Conservation (phyloP, 805 yeast genomes). For the Lachancea waltii region DNA sequence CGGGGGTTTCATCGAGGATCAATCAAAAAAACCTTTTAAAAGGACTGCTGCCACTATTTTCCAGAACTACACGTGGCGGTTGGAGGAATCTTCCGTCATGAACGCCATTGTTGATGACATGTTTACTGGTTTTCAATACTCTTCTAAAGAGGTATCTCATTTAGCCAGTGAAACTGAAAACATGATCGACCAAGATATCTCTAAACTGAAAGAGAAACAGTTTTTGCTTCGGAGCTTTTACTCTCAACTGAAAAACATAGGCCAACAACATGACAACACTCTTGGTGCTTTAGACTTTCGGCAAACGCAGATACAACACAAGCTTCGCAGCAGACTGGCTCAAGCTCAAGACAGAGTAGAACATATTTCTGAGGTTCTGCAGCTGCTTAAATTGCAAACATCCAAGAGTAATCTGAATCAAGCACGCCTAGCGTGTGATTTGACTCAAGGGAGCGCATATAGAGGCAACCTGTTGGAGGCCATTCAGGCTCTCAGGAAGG, state of each 20-base stretch:
- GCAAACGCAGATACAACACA: slow-evolving; percentile 18
- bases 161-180: not conserved
- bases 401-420: slow-evolving; percentile 12
- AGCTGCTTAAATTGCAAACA: slow-evolving; percentile 19
- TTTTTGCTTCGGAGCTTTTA: slow-evolving; percentile 1
- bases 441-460: slow-evolving; percentile 14
- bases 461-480: slow-evolving; percentile 18
- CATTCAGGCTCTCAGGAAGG: slow-evolving; percentile 20
- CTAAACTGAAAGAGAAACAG: not conserved
- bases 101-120: slow-evolving; percentile 1
- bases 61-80: slow-evolving; percentile 35
- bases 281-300: slow-evolving; percentile 18
- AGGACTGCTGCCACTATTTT: slow-evolving; percentile 28
- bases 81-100: slow-evolving; percentile 22
- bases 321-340: slow-evolving; percentile 21
- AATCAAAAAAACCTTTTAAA: slow-evolving; percentile 20
- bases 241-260: slow-evolving; percentile 11
- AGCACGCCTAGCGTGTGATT: slow-evolving; percentile 15
- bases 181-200: not conserved
- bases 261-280: slow-evolving; percentile 5
- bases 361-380: slow-evolving; percentile 16
- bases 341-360: slow-evolving; percentile 12
- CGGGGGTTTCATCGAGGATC: slow-evolving; percentile 31
- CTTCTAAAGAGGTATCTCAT: not conserved
- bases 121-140: not conserved